phyloP scores from a whole-genome alignment of 768 basidiomycete species.

The Serpula lacrymans region DNA sequence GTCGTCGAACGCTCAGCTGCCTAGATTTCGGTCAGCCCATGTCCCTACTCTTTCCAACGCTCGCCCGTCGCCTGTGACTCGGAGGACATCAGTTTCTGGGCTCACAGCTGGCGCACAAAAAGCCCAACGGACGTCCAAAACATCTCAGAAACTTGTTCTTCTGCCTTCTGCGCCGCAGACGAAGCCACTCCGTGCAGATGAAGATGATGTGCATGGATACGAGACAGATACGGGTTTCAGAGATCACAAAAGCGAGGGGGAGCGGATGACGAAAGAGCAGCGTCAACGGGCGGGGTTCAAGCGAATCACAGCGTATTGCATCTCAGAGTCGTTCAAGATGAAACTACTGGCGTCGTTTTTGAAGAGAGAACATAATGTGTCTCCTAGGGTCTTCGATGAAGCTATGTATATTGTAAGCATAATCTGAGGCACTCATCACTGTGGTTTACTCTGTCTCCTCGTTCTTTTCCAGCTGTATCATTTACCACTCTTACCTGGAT shows the following conservation, averaged over 20 bases:
- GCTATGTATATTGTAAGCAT: slow-evolving; percentile 83
- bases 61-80: slow-evolving; percentile 7
- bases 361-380: slow-evolving; percentile 92
- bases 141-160: slow-evolving; percentile 85
- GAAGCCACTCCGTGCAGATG: slow-evolving; percentile 53
- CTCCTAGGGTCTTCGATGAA: slow-evolving; percentile 85
- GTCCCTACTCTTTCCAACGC: slow-evolving; percentile 1
- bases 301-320: slow-evolving; percentile 85
- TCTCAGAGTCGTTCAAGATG: slow-evolving; percentile 83
- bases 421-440: slow-evolving; percentile 3
- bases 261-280: slow-evolving; percentile 86
- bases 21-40: too few relatives aligned
- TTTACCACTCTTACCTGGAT: slow-evolving; percentile 87
- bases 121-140: slow-evolving; percentile 82
- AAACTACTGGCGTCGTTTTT: slow-evolving; percentile 81
- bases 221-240: slow-evolving; percentile 56
- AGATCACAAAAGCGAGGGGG: slow-evolving; percentile 81
- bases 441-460: slow-evolving; percentile 3
- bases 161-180: slow-evolving; percentile 91
- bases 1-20: too few relatives aligned
- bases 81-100: slow-evolving; percentile 31
- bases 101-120: slow-evolving; percentile 36
- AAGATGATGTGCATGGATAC: slow-evolving; percentile 52
- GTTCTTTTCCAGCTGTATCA: slow-evolving; percentile 70
- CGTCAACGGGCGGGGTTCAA: slow-evolving; percentile 77